Evolutionary conservation across 345 rosid genomes (phyloP), one percentile per base, ranked within the genome.

Genomic region (Populus euphratica): DNA sequence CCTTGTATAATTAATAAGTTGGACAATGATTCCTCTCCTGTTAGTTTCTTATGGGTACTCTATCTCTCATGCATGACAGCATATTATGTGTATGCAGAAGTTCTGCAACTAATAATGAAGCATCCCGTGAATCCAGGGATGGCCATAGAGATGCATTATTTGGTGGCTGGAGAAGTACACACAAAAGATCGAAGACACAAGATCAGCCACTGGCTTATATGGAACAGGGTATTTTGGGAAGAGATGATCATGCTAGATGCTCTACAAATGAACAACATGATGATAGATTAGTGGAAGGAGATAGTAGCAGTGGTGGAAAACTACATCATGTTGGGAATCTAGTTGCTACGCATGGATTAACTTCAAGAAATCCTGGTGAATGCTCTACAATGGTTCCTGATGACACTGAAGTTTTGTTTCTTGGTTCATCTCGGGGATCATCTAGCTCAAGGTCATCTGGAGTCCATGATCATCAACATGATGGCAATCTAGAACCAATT

Each of bases 131-230:
- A 78, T 72, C 74, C 69, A 76, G 83, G 78, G 56, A 52, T 81
- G 77, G 66, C 33, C 74, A 67, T 76, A 76, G 84, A 78, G 85
- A 78, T 75, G 56, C 35, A 69, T 56, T 63, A 43, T 49, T 76
- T 72, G 83, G 84, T 81, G 87, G 90, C 44, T 96, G 99, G 97
- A 85, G 91, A 89, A 87, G 87, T 78, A 88, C 83, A 1, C 81
- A 39, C 56, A 80, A 66, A 84, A 73, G 70, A 72, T 66, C 75
- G 23, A 82, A 62, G 82, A 69, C 70, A 76, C 20, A 13, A 70
- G 75, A 62, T 59, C 70, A 47, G 12, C 23, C 59, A 8, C 49
- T 41, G 29, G 54, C 66, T 41, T 54, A 21, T 54, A 54, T 54
- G 61, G 61, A 54, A 6, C 61, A 54, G 25, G 10, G 3, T 54